Percentiles rank a stretch among this genome's conserved stretches.
phyloP scores from a whole-genome alignment of 73 alveolate species.

The Blepharisma stoltei region DNA sequence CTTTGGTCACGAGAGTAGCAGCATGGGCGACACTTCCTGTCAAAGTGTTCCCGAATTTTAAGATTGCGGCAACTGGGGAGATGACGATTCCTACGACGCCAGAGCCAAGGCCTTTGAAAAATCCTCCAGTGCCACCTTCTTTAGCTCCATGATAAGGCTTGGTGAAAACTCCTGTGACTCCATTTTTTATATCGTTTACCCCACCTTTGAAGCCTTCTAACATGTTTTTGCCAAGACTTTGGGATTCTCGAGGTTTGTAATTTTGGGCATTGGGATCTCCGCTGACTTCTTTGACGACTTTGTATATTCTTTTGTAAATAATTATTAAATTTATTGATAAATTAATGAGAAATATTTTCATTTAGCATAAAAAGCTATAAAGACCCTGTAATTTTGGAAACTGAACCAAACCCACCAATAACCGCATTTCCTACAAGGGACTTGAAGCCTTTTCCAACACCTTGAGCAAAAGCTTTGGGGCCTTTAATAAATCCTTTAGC shows the following conservation, averaged over 20 bases:
- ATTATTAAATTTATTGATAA: too few relatives aligned
- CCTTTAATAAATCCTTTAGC: slow-evolving; percentile 84
- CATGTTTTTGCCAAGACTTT: slow-evolving; percentile 70
- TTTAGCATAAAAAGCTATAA: too few relatives aligned
- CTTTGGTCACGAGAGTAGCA: slow-evolving; percentile 61
- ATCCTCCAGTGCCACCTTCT: slow-evolving; percentile 83
- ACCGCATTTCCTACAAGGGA: slow-evolving; percentile 64
- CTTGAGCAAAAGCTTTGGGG: slow-evolving; percentile 85
- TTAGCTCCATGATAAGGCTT: slow-evolving; percentile 77
- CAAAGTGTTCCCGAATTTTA: slow-evolving; percentile 69
- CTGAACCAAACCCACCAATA: slow-evolving; percentile 79
- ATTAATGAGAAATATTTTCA: too few relatives aligned
- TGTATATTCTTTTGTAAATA: slow-evolving; percentile 48
- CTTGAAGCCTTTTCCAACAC: slow-evolving; percentile 88
- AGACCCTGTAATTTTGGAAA: slow-evolving; percentile 84
- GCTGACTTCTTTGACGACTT: slow-evolving; percentile 58
- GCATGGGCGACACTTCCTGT: slow-evolving; percentile 72
- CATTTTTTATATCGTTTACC: slow-evolving; percentile 66
- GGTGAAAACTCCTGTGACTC: slow-evolving; percentile 78
- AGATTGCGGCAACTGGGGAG: slow-evolving; percentile 78
- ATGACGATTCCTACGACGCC: slow-evolving; percentile 81
- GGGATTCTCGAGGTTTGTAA: slow-evolving; percentile 71
- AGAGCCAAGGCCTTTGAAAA: slow-evolving; percentile 75
- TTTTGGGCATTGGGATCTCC: slow-evolving; percentile 57
- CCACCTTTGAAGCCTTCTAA: slow-evolving; percentile 84